A percentile compares a stretch with the other conserved stretches of the same genome.
phyloP scores from a whole-genome alignment of 75 land plant species.

The Sequoia sempervirens region DNA sequence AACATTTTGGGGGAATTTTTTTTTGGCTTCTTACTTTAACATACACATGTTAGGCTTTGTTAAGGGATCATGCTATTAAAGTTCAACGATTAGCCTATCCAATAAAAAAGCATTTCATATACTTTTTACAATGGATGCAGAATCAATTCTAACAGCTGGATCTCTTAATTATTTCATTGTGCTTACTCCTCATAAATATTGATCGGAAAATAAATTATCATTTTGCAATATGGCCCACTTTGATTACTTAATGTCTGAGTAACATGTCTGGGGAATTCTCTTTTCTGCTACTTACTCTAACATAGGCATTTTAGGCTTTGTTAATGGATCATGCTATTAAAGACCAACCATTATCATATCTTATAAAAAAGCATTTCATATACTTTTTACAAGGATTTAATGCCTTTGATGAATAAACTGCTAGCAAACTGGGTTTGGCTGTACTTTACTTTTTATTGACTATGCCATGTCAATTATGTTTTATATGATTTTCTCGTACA shows the following conservation, averaged over 20 bases:
- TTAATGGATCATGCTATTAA: not conserved
- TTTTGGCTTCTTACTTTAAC: not conserved
- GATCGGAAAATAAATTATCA: not conserved
- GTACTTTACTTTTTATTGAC: not conserved
- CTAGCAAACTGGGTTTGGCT: not conserved
- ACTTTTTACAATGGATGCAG: not conserved
- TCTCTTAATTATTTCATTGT: not conserved
- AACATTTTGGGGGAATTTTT: not conserved
- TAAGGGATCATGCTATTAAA: not conserved
- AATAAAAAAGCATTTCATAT: not conserved
- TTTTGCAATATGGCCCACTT: not conserved
- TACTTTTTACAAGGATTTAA: not conserved
- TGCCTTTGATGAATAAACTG: not conserved
- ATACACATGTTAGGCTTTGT: not conserved
- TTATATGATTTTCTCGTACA: constrained; percentile 15
- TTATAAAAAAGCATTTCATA: not conserved
- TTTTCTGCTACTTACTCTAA: not conserved
- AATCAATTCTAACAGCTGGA: not conserved
- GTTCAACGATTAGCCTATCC: not conserved
- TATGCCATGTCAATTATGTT: not conserved
- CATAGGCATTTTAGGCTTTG: not conserved
- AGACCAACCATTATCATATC: not conserved
- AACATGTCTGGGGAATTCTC: not conserved
- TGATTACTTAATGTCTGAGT: not conserved
- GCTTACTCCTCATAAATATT: not conserved